These are phyloP conservation scores for Pseudogymnoascus sp. DNA, from an alignment of 2,329 filamentous ascomycete genomes.

Conservation along the genomic window DNA sequence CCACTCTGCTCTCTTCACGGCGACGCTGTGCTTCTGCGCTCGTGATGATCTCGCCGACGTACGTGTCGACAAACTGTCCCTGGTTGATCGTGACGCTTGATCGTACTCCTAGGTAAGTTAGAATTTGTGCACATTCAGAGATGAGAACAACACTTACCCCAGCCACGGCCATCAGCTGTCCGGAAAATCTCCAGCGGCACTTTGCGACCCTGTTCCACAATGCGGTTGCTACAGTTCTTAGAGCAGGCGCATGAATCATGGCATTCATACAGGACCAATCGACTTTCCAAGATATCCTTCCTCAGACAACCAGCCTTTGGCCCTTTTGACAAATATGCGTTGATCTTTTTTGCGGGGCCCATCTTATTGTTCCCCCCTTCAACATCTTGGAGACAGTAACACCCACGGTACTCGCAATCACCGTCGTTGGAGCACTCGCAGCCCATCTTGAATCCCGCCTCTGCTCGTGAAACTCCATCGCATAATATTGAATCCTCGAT, in stretches of 20 bases:
- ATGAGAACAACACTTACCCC: constrained; percentile 45
- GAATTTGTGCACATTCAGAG: not conserved
- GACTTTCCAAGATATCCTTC: constrained; percentile 42
- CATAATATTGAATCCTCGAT: constrained; percentile 54
- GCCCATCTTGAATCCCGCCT: constrained; percentile 56
- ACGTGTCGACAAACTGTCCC: constrained; percentile 74
- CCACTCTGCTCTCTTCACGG: constrained; percentile 45
- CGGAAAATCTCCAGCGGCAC: constrained; percentile 70
- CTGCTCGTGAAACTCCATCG: constrained; percentile 50
- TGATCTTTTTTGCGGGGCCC: constrained; percentile 14
- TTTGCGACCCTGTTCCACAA: constrained; percentile 65
- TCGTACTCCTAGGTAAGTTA: constrained; percentile 45
- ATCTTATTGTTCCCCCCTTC: constrained; percentile 39
- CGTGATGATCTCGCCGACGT: constrained; percentile 65
- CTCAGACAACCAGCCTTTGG: constrained; percentile 44
- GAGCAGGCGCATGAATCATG: constrained; percentile 63
- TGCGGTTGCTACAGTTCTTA: constrained; percentile 58
- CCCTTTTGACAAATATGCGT: constrained; percentile 53
- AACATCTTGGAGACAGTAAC: constrained; percentile 55
- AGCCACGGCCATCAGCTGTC: constrained; percentile 59
- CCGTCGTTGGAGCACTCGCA: constrained; percentile 56
- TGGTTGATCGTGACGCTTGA: constrained; percentile 54
- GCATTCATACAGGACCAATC: constrained; percentile 69
- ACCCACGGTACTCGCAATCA: constrained; percentile 58
- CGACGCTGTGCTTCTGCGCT: constrained; percentile 55